A percentile compares a stretch with the other conserved stretches of the same genome.
phyloP scores from a whole-genome alignment of 371 early-diverging fungal species.

The Mucor velutinosus region DNA sequence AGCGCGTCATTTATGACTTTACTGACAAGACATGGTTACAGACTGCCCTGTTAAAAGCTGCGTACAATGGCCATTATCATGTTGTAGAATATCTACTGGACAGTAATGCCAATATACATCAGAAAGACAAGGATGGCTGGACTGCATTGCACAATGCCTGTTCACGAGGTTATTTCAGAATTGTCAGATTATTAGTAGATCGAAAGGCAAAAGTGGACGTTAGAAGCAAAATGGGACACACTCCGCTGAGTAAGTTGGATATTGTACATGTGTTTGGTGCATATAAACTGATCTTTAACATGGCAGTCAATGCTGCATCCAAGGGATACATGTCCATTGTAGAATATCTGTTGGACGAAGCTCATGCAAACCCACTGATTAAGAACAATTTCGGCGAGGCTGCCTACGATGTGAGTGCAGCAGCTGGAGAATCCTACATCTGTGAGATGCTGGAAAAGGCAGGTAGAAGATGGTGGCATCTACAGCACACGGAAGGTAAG shows the following conservation, averaged over 20 bases:
- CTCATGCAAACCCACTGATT: conserved; percentile 62
- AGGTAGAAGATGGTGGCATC: conserved; percentile 35
- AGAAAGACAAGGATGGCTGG: conserved; percentile 81
- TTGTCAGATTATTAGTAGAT: conserved; percentile 60
- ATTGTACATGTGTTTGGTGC: background rate
- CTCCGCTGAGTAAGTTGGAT: conserved; percentile 70
- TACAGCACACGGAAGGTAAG: conserved; percentile 21
- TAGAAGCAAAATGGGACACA: conserved; percentile 66
- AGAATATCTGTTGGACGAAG: conserved; percentile 61
- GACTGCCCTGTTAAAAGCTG: conserved; percentile 81
- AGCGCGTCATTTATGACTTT: background rate
- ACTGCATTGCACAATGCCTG: conserved; percentile 80
- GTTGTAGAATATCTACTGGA: conserved; percentile 66
- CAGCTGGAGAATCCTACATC: conserved; percentile 56
- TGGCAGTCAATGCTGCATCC: conserved; percentile 74
- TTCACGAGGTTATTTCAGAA: conserved; percentile 57
- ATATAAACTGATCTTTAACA: background rate
- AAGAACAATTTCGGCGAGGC: conserved; percentile 72
- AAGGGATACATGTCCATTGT: conserved; percentile 68
- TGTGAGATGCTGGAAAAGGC: conserved; percentile 68
- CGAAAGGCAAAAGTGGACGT: conserved; percentile 61
- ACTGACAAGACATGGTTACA: conserved; percentile 13
- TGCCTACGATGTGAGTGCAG: conserved; percentile 83
- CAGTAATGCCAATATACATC: conserved; percentile 59
- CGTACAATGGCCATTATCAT: conserved; percentile 64